Base-by-base conservation (phyloP, 2,329 filamentous ascomycete species). In the Botrytis fabae region DNA sequence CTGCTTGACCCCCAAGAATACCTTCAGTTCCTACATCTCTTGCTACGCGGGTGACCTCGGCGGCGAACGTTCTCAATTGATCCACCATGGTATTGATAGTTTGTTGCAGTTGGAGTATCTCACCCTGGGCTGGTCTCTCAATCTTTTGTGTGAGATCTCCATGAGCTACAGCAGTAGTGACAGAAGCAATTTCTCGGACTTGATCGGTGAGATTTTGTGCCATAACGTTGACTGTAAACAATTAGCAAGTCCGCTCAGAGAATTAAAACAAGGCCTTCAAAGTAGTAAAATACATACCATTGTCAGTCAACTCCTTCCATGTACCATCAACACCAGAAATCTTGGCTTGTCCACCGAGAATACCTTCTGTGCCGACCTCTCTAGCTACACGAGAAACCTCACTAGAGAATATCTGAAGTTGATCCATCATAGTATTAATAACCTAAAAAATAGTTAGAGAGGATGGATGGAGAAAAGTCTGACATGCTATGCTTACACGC, bases 401-500 rank as follows among this genome's bases (percentile, higher is more conserved):
- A 82, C 93, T 97, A 76, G 95, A 95, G 83, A 98, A 98, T 74
- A 97, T 93, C 81, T 98, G 95, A 74, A 98, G 87, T 83, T 98
- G 95, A 81, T 98, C 95, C 90, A 98, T 97, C 95, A 98, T 98
- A 77, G 93, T 97, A 82, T 98, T 98, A 85, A 98, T 98, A 51
- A 81, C 79, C 79, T 81, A 73, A 20, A 62, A 28, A 57, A 28
- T 54, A 48, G 70, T 69, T 22, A 60, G 25, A 64, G 51, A 51
- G n/a, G 25, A 20, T 59, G 25, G 59, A 54, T 48, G 18, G 9
- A 16, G 22, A 38, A 57, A 51, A 51, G 7, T 66, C n/a, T 32
- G 48, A 69, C 48, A 20, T 42, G 40, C 12, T n/a, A 62, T 60
- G 69, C 74, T 73, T 75, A 95, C 98, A 79, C 94, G 91, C 85